These are phyloP conservation scores for Sugiyamaella sp. DNA, from an alignment of 1,139 yeast genomes.

Conservation along the genomic window DNA sequence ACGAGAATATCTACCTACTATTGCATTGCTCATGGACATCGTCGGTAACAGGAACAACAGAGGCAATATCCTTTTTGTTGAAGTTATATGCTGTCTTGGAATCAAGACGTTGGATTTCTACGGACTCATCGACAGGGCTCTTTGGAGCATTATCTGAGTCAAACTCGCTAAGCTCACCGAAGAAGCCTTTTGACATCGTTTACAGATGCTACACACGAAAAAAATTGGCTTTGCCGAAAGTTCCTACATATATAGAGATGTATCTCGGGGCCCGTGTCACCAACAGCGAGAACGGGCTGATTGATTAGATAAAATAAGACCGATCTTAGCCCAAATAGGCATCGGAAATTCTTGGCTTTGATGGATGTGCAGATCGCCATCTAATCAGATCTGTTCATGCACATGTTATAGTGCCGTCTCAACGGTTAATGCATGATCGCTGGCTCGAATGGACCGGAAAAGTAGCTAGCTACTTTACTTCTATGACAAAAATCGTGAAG, in stretches of 20 bases:
- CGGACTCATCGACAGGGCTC: neutral
- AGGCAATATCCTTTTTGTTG: slow-evolving; percentile 18
- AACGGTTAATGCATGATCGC: neutral
- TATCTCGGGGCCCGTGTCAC: neutral
- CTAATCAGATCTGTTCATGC: neutral
- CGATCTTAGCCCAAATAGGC: neutral
- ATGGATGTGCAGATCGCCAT: neutral
- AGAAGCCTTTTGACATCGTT: neutral
- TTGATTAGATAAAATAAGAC: neutral
- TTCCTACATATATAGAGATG: neutral
- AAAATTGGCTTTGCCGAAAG: neutral
- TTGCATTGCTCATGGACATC: slow-evolving; percentile 18
- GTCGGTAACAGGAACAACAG: slow-evolving; percentile 21
- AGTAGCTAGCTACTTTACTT: neutral
- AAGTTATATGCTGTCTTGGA: slow-evolving; percentile 11
- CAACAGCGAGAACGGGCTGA: neutral
- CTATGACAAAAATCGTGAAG: neutral
- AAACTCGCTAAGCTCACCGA: neutral
- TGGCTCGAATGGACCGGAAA: neutral
- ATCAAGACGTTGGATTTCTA: neutral
- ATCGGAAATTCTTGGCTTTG: neutral
- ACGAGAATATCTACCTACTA: slow-evolving; percentile 12
- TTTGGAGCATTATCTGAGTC: neutral
- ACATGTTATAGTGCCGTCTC: too few relatives aligned
- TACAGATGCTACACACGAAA: neutral